A percentile compares a stretch with the other conserved stretches of the same genome.
Evolutionary conservation across 805 yeast genomes (phyloP).

Genomic region (Candida schatavii): DNA sequence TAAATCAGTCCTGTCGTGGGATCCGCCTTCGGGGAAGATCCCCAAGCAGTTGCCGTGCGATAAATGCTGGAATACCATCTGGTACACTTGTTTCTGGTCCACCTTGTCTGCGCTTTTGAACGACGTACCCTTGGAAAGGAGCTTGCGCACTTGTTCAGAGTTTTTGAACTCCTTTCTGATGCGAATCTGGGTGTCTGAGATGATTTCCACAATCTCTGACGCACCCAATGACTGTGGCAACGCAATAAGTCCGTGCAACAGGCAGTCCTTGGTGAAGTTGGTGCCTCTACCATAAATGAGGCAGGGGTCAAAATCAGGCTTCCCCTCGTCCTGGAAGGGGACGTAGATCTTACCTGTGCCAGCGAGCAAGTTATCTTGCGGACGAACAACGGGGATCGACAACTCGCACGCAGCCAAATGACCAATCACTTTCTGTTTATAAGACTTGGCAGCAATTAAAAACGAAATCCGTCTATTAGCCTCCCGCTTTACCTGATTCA

Average conservation of each 20-base stretch:
- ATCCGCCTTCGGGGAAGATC: constrained; percentile 97
- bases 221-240: constrained; percentile 78
- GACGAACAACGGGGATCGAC: constrained; percentile 88
- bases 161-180: constrained; percentile 70
- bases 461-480: constrained; percentile 72
- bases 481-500: constrained; percentile 72
- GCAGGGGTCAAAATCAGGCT: constrained; percentile 44
- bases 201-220: constrained; percentile 62
- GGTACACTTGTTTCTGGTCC: constrained; percentile 82
- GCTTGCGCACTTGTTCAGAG: constrained; percentile 38
- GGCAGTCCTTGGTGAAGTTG: constrained; percentile 59
- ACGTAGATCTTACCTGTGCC: constrained; percentile 67
- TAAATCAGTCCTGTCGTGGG: constrained; percentile 90
- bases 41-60: constrained; percentile 82
- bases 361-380: constrained; percentile 75
- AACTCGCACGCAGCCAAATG: constrained; percentile 69
- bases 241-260: constrained; percentile 64
- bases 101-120: constrained; percentile 79
- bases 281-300: constrained; percentile 66
- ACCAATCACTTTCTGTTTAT: constrained; percentile 67
- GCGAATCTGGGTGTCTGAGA: constrained; percentile 67
- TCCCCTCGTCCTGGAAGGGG: constrained; percentile 28
- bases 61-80: constrained; percentile 79
- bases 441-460: constrained; percentile 80
- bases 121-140: constrained; percentile 50